These are phyloP conservation scores for Plantago rigida DNA, from an alignment of 305 asterid species.

Conservation along the genomic window DNA sequence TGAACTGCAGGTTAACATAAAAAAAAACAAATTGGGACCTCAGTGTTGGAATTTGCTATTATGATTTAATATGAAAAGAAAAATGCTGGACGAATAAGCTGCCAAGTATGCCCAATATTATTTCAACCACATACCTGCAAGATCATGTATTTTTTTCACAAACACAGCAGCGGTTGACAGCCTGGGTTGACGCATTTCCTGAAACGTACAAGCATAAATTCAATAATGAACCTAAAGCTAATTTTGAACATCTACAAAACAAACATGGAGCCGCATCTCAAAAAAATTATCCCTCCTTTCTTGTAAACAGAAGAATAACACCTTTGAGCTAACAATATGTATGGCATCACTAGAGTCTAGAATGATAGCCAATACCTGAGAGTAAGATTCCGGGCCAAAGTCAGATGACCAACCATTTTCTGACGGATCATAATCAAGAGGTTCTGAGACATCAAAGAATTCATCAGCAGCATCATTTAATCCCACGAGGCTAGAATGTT, in stretches of 20 bases:
- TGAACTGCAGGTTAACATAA: constrained; percentile 54
- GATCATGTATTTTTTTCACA: constrained; percentile 79
- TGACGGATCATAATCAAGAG: constrained; percentile 69
- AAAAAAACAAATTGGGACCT: constrained; percentile 23
- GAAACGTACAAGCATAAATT: constrained; percentile 27
- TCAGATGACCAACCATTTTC: constrained; percentile 77
- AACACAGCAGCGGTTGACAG: constrained; percentile 85
- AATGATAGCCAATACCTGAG: constrained; percentile 52
- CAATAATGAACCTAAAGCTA: constrained; percentile 7
- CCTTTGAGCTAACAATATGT: neutral
- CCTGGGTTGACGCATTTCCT: constrained; percentile 78
- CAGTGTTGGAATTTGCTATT: constrained; percentile 21
- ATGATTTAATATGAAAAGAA: constrained; percentile 12
- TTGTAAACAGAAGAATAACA: constrained; percentile 13
- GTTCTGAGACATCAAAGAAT: constrained; percentile 87
- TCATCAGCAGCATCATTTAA: constrained; percentile 78
- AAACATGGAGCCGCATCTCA: neutral
- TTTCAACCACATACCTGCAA: constrained; percentile 55
- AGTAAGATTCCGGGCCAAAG: constrained; percentile 47
- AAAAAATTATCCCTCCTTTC: constrained; percentile 2
- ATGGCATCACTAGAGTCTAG: neutral
- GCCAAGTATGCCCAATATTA: constrained; percentile 1
- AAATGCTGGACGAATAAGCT: constrained; percentile 15
- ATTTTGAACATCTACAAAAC: constrained; percentile 7
- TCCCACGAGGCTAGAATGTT: constrained; percentile 60